Evolutionary conservation across 2,329 filamentous ascomycete genomes (phyloP), one percentile per base, ranked within the genome.

Genomic region (Fusarium domesticum): DNA sequence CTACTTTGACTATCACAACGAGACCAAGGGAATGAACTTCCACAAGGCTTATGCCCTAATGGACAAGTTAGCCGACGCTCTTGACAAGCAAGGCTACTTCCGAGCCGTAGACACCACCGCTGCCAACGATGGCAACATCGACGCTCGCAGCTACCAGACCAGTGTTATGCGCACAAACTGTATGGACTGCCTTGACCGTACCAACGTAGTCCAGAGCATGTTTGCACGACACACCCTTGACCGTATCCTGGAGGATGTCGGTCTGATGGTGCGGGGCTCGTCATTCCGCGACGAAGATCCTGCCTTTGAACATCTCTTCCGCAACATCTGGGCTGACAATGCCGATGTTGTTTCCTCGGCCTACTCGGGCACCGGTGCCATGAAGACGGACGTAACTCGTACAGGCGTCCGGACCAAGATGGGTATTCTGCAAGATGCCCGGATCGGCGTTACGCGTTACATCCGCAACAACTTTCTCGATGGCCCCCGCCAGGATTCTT

Each of bases 301-400:
- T 11, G 80, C 77, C 1, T 98, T 98, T 64, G 91, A 96, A 67
- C 76, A 86, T 58, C 73, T 97, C 46, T 98, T 97, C 80, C 89
- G 93, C 56, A 97, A 97, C 68, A 77, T 97, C 14, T 98, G 93
- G 93, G 93, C 93, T 20, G 93, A 98, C 70, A 98, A 98, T 61
- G 93, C 95, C 43, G 93, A 98, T 65, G 86, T 95, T 18, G 91
- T 98, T 25, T 95, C 91, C 15, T 85, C 82, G 56, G 85, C 89
- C 0, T 98, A 98, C 68, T 93, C 93, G 1, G 93, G 93, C 43
- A 98, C 95, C 1, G 95, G 93, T 3, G 93, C 93, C 39, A 81
- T 98, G 72, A 98, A 98, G 78, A 98, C 93, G 0, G 95, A 98
- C 65, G 89, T 97, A 59, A 98, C 93, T 3, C 85, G 93, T n/a